Evolutionary conservation across 345 rosid genomes (phyloP), one percentile per base, ranked within the genome.

Genomic region (Gossypium thurberi): DNA sequence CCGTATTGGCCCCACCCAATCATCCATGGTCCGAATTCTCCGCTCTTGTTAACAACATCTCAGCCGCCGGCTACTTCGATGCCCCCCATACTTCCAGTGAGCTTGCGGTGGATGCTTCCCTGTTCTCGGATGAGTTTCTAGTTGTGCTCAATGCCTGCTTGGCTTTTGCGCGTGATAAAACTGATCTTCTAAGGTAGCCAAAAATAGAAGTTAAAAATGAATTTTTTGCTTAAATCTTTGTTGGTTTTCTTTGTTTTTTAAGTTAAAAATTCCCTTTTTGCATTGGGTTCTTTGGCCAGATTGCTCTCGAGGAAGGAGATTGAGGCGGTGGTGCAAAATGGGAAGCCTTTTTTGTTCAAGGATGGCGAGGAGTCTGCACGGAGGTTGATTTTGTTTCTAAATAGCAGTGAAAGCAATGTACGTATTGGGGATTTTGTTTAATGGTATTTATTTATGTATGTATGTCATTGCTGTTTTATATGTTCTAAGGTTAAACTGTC

Each of bases 301-400:
- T 80, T 80, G 85, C 84, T 95, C 43, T 75, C 97, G 26, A 84
- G 84, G 85, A 85, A 84, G 66, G 97, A 92, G 40, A 77, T 92
- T 4, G 86, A 86, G 81, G 84, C 84, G 64, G 76, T 95, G 71
- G 90, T 88, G 44, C 81, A 75, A 64, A 85, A 84, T 74, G 93
- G 83, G 63, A 72, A 73, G 61, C 96, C 98, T 0, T 85, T 81
- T 71, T 75, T 91, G 78, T 95, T 95, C 74, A 85, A 69, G 79
- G 83, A 81, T 33, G 87, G 82, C 10, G 82, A 87, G 15, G 91
- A 84, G 46, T 87, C 98, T 2, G 71, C 78, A 13, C 80, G 82
- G 73, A 88, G 80, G 84, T 79, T 95, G 93, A 80, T 76, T 57
- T 75, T 84, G 73, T 88, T 88, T 69, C n/a, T 89, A 63, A 65